Base-by-base conservation (phyloP, 1,284 basidiomycete genomes). In the Gymnopus androsaceus region DNA sequence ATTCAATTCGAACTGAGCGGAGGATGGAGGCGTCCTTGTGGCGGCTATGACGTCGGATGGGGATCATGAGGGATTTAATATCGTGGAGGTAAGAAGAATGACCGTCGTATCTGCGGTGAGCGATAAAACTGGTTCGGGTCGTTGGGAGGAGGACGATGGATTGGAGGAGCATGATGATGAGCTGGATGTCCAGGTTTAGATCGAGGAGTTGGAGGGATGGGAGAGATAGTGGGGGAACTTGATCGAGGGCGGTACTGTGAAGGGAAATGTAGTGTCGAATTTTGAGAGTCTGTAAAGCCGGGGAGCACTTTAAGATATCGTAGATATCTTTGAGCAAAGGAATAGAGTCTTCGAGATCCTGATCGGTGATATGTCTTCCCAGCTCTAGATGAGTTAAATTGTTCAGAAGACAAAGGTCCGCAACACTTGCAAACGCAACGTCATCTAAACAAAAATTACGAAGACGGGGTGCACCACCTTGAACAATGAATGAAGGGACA, bases 381-480 rank as follows among this genome's bases (percentile, higher is more conserved):
- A 51, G 17, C 19, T 37, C 28, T n/a, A 51, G 49, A 9, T 30
- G 49, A 21, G 53, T 50, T 7, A 56, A 23, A 34, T 51, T 51
- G 23, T 15, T 9, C 7, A 56, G 44, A 33, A 34, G 27, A 12
- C 34, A 9, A 19, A 47, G 14, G 17, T 50, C 25, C 21, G 11
- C 9, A 5, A 7, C 17, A 44, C 15, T 33, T 8, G 38, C 17
- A 25, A 50, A 42, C 31, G n/a, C 27, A 31, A 50, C 28, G 30
- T 33, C n/a, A 9, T 51, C 45, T n/a, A 49, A 21, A 12, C 23
- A 30, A 12, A 56, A 7, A 6, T 19, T 15, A 33, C 46, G 46
- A 30, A 49, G 48, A 23, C 38, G 31, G 11, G 54, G 47, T 30
- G 48, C 54, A 14, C 46, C 30, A 4, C 54, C 48, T 41, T 55